Evolutionary conservation across 495 filamentous ascomycete genomes (phyloP).

Genomic region (Aspergillus panamensis): DNA sequence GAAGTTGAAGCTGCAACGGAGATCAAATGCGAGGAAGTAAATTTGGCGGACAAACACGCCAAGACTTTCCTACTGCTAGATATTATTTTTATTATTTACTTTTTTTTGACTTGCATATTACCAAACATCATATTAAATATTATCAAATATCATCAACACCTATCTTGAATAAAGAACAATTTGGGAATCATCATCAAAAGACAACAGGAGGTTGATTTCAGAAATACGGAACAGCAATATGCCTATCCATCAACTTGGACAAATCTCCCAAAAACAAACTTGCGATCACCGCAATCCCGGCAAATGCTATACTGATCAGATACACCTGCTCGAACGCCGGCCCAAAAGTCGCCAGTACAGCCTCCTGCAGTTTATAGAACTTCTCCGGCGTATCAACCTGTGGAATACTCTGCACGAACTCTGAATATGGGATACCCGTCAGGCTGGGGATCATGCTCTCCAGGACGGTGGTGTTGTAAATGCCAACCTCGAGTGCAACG

Average conservation of each 20-base stretch:
- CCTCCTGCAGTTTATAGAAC: background rate
- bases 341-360: conserved; percentile 4
- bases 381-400: background rate
- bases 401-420: background rate
- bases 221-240: conserved; percentile 7
- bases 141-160: too few relatives aligned
- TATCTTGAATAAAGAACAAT: too few relatives aligned
- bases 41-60: conserved; percentile 6
- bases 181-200: too few relatives aligned
- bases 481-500: background rate
- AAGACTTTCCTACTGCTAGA: background rate
- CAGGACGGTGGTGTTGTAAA: background rate
- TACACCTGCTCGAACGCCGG: conserved; percentile 4
- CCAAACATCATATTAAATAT: too few relatives aligned
- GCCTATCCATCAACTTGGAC: conserved; percentile 8
- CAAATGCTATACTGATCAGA: conserved; percentile 9
- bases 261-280: conserved; percentile 3
- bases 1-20: conserved; percentile 1
- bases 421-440: background rate
- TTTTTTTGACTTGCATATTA: background rate
- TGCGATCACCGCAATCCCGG: background rate
- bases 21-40: background rate
- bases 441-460: conserved; percentile 3
- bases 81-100: background rate
- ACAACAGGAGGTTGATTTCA: background rate